Base-by-base conservation (phyloP, 108 stramenopile genomes). In the Phaeodactylum tricornutum region DNA sequence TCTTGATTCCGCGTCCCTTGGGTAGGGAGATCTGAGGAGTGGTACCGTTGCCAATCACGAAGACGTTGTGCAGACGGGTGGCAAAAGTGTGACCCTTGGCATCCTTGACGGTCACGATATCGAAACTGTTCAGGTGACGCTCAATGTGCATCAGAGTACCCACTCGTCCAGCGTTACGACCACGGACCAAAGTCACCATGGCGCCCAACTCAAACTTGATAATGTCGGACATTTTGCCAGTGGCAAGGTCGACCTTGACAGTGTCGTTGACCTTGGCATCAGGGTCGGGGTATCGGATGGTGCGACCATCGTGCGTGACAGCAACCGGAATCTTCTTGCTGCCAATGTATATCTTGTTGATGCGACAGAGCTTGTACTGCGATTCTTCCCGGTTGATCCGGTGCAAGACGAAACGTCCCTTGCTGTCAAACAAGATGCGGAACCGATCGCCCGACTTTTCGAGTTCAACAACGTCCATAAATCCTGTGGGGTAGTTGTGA, bases 231-330 rank as follows among this genome's bases (percentile, higher is more conserved):
- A 93, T 81, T 80, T 98, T 98, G 47, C 95, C 95, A 43, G 96
- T 93, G 56, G 71, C 88, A 53, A 98, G 75, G 58, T 93, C 74
- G 39, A 98, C 74, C 95, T 97, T 98, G 70, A 99, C 77, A 46
- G 81, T 84, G 75, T 99, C 98, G 71, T 98, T 94, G 45, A 94
- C 94, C 87, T 96, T 95, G 74, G 93, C 70, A 50, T 87, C 72
- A 30, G 98, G 98, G 74, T 98, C 94, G 43, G 95, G 95, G 94
- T 93, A 99, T 55, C 98, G 91, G 61, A 99, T 69, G 50, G 98
- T 98, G 69, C 98, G 94, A 43, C 97, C 98, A 74, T 99, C 98
- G 81, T 99, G 98, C 43, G 98, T 99, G 63, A 96, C 95, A 47
- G 92, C 72, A 50, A 86, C 84, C 21, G 98, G 98, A 46, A 99